A percentile compares a stretch with the other conserved stretches of the same genome.
phyloP scores from a whole-genome alignment of 371 early-diverging fungal genomes.

The Blakeslea trispora region DNA sequence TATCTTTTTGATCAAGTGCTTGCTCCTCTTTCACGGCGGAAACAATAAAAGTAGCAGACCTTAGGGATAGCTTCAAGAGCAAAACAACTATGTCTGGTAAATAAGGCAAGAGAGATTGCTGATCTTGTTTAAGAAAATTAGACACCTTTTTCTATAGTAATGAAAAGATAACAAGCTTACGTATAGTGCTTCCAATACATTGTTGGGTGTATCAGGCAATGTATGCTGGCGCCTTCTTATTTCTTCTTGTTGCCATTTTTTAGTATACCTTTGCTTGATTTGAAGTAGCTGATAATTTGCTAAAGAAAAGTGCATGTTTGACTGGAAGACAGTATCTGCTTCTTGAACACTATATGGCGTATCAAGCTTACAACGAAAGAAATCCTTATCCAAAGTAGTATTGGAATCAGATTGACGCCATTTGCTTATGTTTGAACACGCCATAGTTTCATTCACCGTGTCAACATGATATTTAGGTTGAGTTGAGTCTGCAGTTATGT shows the following conservation, averaged over 20 bases:
- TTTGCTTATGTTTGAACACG: background rate
- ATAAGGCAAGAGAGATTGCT: no score
- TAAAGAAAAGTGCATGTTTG: constrained; percentile 63
- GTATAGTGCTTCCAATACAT: background rate
- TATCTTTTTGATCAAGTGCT: background rate
- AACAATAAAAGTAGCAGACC: constrained; percentile 4
- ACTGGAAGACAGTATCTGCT: constrained; percentile 57
- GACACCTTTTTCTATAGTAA: no score
- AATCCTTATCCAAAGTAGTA: constrained; percentile 3
- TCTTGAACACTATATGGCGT: constrained; percentile 63
- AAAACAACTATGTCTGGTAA: no score
- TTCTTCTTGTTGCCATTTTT: constrained; percentile 30
- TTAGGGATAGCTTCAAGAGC: background rate
- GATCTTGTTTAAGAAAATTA: no score
- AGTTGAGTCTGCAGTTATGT: constrained; percentile 4
- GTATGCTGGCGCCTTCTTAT: constrained; percentile 5
- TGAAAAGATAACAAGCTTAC: no score
- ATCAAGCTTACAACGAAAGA: constrained; percentile 11
- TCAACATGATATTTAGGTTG: constrained; percentile 3
- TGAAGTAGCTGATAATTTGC: constrained; percentile 59
- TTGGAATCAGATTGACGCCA: no score
- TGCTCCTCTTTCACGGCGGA: constrained; percentile 27
- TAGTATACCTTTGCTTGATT: constrained; percentile 49
- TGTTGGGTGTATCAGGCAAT: no score
- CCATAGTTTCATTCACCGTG: background rate